These are phyloP conservation scores for Ogataea neopini DNA, from an alignment of 805 yeast genomes.

Conservation along the genomic window DNA sequence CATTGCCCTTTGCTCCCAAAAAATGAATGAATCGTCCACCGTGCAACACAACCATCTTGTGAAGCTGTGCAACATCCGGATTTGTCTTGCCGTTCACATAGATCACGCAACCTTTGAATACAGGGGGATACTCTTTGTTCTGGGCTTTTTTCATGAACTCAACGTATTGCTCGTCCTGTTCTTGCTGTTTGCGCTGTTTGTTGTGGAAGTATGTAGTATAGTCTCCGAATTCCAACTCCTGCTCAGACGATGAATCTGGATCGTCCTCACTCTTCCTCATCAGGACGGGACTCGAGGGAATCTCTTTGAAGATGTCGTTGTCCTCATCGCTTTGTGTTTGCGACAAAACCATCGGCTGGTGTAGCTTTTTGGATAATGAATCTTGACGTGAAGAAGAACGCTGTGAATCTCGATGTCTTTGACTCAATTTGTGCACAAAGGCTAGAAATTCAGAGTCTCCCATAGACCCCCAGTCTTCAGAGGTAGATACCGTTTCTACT, in stretches of 20 bases:
- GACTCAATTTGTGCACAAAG: constrained; percentile 38
- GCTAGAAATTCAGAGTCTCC: constrained; percentile 41
- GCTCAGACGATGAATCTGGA: constrained; percentile 17
- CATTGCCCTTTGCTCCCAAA: constrained; percentile 67
- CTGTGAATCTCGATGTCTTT: constrained; percentile 14
- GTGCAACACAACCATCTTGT: constrained; percentile 65
- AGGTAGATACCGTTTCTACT: background rate
- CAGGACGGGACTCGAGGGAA: constrained; percentile 6
- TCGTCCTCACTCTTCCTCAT: background rate
- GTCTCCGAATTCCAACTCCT: constrained; percentile 59
- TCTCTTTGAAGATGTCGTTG: background rate
- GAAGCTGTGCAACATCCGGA: constrained; percentile 76
- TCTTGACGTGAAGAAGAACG: constrained; percentile 2
- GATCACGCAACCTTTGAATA: constrained; percentile 65
- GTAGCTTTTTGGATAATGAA: background rate
- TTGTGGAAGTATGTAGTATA: constrained; percentile 63
- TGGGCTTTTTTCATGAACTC: constrained; percentile 48
- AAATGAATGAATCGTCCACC: constrained; percentile 80
- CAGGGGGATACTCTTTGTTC: constrained; percentile 31
- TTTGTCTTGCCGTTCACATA: constrained; percentile 88
- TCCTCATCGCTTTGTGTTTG: constrained; percentile 9
- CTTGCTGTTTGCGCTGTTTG: constrained; percentile 64
- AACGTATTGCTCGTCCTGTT: constrained; percentile 49
- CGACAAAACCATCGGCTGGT: constrained; percentile 14
- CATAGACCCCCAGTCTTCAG: constrained; percentile 38